Conservation (phyloP, 1,284 basidiomycete species). For the Cutaneotrichosporon cavernicola region DNA sequence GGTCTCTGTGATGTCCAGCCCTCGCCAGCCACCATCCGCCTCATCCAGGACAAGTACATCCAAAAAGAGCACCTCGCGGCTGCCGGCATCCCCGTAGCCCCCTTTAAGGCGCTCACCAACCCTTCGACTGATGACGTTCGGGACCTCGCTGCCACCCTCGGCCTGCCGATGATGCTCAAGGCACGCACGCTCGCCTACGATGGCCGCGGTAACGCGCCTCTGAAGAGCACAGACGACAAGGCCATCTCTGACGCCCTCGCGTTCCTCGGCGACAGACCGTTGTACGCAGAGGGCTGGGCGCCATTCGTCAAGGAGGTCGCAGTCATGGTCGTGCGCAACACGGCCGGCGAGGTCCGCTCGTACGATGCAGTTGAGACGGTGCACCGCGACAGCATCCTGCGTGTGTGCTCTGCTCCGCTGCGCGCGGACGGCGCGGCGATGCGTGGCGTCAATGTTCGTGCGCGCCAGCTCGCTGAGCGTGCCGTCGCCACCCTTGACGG, state of each 20-base stretch:
- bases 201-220: conserved; percentile 86
- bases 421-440: conserved; percentile 54
- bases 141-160: conserved; percentile 61
- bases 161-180: conserved; percentile 94
- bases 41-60: conserved; percentile 92
- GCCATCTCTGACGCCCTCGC: conserved; percentile 65
- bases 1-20: conserved; percentile 74
- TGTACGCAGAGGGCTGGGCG: conserved; percentile 95
- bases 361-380: conserved; percentile 96
- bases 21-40: conserved; percentile 74
- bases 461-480: conserved; percentile 73
- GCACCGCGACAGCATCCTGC: conserved; percentile 91
- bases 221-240: conserved; percentile 59
- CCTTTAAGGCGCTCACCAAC: conserved; percentile 62
- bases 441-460: conserved; percentile 62
- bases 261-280: conserved; percentile 61
- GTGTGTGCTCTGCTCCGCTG: conserved; percentile 81
- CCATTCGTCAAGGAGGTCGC: conserved; percentile 88
- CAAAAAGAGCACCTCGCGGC: conserved; percentile 78
- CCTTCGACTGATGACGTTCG: conserved; percentile 59
- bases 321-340: conserved; percentile 92
- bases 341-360: conserved; percentile 69
- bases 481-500: conserved; percentile 80
- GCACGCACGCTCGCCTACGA: conserved; percentile 93
- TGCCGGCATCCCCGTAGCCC: conserved; percentile 67